These are phyloP conservation scores for Aspergillus felis DNA, from an alignment of 2,329 filamentous ascomycete genomes.

Conservation along the genomic window DNA sequence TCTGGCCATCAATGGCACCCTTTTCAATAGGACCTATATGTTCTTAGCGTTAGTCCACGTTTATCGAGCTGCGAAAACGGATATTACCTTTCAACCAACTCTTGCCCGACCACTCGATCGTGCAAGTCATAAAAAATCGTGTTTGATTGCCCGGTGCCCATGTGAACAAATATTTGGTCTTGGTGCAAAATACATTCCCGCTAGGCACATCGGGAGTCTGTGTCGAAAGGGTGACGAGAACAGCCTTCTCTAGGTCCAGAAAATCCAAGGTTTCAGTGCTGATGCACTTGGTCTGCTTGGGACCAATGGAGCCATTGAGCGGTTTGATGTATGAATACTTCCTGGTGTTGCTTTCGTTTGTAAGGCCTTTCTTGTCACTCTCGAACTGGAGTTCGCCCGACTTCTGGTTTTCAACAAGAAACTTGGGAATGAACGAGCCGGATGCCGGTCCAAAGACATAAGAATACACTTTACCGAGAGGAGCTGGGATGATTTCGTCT, in stretches of 20 bases:
- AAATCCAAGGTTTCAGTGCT: constrained; percentile 79
- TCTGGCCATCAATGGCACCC: constrained; percentile 86
- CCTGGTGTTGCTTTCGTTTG: constrained; percentile 69
- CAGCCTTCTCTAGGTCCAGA: constrained; percentile 80
- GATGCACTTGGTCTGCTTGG: constrained; percentile 91
- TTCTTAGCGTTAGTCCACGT: constrained; percentile 25
- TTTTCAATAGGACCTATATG: constrained; percentile 84
- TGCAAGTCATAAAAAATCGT: constrained; percentile 79
- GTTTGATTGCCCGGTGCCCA: constrained; percentile 89
- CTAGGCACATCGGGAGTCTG: constrained; percentile 93
- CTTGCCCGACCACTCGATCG: constrained; percentile 94
- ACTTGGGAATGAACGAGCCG: constrained; percentile 77
- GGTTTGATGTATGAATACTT: constrained; percentile 90
- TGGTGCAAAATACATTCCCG: constrained; percentile 84
- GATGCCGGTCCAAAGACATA: constrained; percentile 82
- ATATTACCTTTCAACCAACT: constrained; percentile 89
- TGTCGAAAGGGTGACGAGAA: constrained; percentile 76
- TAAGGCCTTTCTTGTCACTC: constrained; percentile 72
- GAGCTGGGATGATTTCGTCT: constrained; percentile 81
- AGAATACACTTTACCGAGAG: constrained; percentile 85
- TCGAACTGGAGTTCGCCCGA: constrained; percentile 82
- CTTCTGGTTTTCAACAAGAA: constrained; percentile 82
- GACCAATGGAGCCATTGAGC: constrained; percentile 75
- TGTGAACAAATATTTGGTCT: constrained; percentile 90
- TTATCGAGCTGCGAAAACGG: not conserved